phyloP scores from a whole-genome alignment of 352 stramenopile genomes.

The Phytopythium montanum region DNA sequence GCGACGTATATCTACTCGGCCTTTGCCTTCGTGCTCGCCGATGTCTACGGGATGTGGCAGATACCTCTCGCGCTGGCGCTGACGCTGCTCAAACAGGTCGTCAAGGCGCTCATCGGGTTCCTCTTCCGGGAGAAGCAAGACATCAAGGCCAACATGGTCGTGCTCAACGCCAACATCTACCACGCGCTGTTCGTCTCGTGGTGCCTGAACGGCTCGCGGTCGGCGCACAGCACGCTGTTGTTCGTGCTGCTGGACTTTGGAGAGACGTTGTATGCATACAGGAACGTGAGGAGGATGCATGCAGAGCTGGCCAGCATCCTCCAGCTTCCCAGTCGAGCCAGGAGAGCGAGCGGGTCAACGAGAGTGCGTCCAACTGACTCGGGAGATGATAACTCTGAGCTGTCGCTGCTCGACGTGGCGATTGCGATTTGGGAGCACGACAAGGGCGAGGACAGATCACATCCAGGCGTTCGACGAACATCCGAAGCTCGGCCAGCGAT shows the following conservation, averaged over 20 bases:
- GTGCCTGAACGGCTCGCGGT: slow-evolving; percentile 18
- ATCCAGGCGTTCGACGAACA: neutral
- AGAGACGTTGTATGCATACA: slow-evolving; percentile 11
- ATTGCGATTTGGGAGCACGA: slow-evolving; percentile 17
- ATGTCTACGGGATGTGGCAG: neutral
- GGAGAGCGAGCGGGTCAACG: neutral
- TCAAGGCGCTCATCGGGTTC: too few species aligned
- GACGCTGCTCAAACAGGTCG: too few species aligned
- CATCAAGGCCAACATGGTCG: too few species aligned
- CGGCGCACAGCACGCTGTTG: slow-evolving; percentile 12
- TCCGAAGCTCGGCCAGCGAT: neutral
- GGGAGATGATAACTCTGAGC: neutral
- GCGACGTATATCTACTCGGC: slow-evolving; percentile 4
- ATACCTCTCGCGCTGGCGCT: too few species aligned
- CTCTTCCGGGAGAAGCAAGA: too few species aligned
- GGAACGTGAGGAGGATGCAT: neutral
- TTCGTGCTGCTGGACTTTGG: slow-evolving; percentile 18
- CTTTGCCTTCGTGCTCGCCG: neutral
- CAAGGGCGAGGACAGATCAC: neutral
- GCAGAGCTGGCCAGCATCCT: neutral
- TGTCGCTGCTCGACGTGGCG: slow-evolving; percentile 5
- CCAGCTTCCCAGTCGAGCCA: neutral
- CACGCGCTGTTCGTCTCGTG: slow-evolving; percentile 20
- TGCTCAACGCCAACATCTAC: slow-evolving; percentile 18
- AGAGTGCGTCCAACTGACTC: neutral